Percentiles rank a stretch among this genome's conserved stretches.
These are phyloP conservation scores for Sedum album DNA, from an alignment of 164 flowering plant genomes.

Conservation along the genomic window DNA sequence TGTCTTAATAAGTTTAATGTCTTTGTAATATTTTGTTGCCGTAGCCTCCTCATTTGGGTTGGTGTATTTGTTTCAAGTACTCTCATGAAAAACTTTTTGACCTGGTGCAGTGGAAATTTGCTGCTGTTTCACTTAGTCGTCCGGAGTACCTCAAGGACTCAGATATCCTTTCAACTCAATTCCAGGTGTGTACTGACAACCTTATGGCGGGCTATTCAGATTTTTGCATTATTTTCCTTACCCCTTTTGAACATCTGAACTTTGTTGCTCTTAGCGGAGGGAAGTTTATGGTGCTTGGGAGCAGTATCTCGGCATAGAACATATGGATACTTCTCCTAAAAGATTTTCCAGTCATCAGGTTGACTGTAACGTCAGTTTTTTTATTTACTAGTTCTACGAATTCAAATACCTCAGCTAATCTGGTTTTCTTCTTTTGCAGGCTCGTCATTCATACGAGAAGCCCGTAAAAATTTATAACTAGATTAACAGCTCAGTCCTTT, in stretches of 20 bases:
- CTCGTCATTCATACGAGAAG: neutral
- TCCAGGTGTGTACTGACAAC: constrained; percentile 43
- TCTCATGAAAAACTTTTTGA: neutral
- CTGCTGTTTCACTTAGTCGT: constrained; percentile 68
- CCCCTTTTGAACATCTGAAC: neutral
- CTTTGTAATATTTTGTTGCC: too few species aligned
- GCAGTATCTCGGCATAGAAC: constrained; percentile 87
- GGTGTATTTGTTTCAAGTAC: too few species aligned
- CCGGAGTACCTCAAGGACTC: constrained; percentile 78
- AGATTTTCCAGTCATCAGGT: neutral
- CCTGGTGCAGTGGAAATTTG: constrained; percentile 71
- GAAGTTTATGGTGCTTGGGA: constrained; percentile 93
- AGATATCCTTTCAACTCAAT: constrained; percentile 57
- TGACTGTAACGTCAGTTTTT: neutral
- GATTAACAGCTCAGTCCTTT: neutral
- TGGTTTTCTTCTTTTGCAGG: neutral
- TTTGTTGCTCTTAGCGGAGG: constrained; percentile 35
- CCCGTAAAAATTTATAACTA: neutral
- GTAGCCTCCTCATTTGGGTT: too few species aligned
- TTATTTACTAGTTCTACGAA: neutral
- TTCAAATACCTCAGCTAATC: neutral
- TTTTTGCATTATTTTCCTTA: neutral
- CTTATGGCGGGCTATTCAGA: neutral
- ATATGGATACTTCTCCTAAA: constrained; percentile 17
- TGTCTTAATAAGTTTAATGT: neutral